Percentiles rank a stretch among this genome's conserved stretches.
These are phyloP conservation scores for Fonsecaea multimorphosa DNA, from an alignment of 2,329 filamentous ascomycete species.

Conservation along the genomic window DNA sequence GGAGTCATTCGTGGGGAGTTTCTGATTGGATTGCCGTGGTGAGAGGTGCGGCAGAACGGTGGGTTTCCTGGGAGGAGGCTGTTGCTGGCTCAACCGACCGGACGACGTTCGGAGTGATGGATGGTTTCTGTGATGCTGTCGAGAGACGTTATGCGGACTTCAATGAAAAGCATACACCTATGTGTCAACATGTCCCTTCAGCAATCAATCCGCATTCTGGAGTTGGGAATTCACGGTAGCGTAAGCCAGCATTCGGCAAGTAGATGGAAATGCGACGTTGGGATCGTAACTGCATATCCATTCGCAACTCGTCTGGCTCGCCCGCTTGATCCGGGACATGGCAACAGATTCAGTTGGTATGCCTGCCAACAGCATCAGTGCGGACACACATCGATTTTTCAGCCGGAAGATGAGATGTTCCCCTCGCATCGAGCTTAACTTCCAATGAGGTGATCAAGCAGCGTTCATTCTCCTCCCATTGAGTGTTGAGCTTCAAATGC, in stretches of 20 bases:
- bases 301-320: background rate
- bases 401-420: background rate
- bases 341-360: background rate
- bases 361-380: background rate
- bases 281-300: background rate
- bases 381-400: too few relatives aligned
- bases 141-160: background rate
- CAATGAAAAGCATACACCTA: background rate
- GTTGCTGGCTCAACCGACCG: background rate
- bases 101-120: background rate
- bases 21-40: background rate
- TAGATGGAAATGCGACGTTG: background rate
- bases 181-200: background rate
- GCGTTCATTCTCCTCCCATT: background rate
- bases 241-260: background rate
- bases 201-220: background rate
- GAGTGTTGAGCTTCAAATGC: background rate
- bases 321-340: background rate
- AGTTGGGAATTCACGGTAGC: background rate
- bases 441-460: background rate
- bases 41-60: background rate
- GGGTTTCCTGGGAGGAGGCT: background rate
- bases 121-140: background rate
- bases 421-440: background rate
- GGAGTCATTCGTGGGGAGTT: background rate